Evolutionary conservation across 192 early-diverging fungal genomes (phyloP).

Genomic region (Funneliformis geosporum): DNA sequence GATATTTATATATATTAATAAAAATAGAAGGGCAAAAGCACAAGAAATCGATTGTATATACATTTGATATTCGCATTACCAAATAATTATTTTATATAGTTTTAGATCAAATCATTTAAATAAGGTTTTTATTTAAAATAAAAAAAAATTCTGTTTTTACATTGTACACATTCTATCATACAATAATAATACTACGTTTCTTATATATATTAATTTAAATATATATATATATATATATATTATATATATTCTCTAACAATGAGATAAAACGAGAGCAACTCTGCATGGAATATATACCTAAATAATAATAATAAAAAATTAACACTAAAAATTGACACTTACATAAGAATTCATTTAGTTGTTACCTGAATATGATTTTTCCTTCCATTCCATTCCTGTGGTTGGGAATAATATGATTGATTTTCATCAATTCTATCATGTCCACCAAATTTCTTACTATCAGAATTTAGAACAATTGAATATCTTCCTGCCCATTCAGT

Average conservation of each 20-base stretch:
- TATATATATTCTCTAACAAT: slow-evolving; percentile 15
- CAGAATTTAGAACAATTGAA: slow-evolving; percentile 75
- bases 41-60: no score
- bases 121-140: no score
- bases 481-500: slow-evolving; percentile 70
- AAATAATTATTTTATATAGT: no score
- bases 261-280: slow-evolving; percentile 64
- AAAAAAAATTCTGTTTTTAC: no score
- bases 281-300: slow-evolving; percentile 76
- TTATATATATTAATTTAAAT: no score
- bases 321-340: not conserved
- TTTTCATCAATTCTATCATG: slow-evolving; percentile 71
- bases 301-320: not conserved
- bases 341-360: not conserved
- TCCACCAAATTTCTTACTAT: slow-evolving; percentile 76
- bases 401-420: slow-evolving; percentile 70
- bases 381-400: slow-evolving; percentile 71
- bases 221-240: no score
- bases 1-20: no score
- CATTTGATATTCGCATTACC: no score
- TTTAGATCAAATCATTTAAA: no score
- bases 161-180: no score
- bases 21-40: no score
- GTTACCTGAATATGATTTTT: slow-evolving; percentile 74
- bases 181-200: no score